Conservation (phyloP, 108 stramenopile genomes). For the Nitzschia palea region DNA sequence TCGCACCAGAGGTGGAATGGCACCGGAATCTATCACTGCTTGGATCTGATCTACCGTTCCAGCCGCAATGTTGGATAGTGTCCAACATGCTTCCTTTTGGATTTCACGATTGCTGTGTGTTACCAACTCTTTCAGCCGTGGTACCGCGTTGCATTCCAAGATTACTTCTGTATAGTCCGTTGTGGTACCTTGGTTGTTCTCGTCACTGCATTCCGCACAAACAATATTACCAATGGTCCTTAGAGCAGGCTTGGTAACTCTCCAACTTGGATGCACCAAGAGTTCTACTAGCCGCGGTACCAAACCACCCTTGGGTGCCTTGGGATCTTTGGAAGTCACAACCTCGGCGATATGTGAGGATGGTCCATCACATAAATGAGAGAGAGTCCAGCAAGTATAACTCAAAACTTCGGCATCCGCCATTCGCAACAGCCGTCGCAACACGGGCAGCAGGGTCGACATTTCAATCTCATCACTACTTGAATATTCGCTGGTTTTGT, state of each 20-base stretch:
- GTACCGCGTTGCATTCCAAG: conserved; percentile 90
- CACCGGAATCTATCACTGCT: conserved; percentile 93
- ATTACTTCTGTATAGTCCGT: conserved; percentile 95
- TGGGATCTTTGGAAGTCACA: conserved; percentile 58
- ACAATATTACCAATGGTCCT: conserved; percentile 97
- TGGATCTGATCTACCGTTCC: conserved; percentile 96
- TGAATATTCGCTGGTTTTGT: conserved; percentile 47
- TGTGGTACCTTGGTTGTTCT: conserved; percentile 39
- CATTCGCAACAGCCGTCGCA: conserved; percentile 74
- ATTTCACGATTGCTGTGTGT: conserved; percentile 93
- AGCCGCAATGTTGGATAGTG: conserved; percentile 96
- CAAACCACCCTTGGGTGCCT: conserved; percentile 62
- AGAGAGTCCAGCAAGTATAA: conserved; percentile 94
- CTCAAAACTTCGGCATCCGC: conserved; percentile 90
- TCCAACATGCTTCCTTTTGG: conserved; percentile 98
- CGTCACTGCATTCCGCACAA: conserved; percentile 92
- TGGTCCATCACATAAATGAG: conserved; percentile 94
- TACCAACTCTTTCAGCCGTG: conserved; percentile 79
- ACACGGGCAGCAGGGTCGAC: conserved; percentile 69
- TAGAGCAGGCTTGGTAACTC: conserved; percentile 94
- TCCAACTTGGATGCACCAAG: conserved; percentile 79
- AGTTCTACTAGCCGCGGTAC: conserved; percentile 93
- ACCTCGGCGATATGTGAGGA: conserved; percentile 91
- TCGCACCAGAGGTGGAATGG: conserved; percentile 86
- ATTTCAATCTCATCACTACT: conserved; percentile 84